Percentiles rank a stretch among this genome's conserved stretches.
Conservation (phyloP, 2,329 filamentous ascomycete species). For the Eurotiales sp. region DNA sequence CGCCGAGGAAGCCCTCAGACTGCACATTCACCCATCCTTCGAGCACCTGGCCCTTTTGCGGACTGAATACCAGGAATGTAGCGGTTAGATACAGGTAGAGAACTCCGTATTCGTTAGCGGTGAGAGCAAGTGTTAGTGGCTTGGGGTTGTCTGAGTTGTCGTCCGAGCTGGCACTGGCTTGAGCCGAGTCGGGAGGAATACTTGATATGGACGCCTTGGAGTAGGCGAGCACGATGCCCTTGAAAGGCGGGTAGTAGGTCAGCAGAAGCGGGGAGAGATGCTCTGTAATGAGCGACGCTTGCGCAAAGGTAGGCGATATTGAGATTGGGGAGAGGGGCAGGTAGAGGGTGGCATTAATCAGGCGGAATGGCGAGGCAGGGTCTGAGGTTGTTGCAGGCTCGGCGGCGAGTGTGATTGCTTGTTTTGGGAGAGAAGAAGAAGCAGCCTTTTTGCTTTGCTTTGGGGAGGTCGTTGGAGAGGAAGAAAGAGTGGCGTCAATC, state of each 20-base stretch:
- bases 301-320: conserved; percentile 49
- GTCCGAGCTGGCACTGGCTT: conserved; percentile 24
- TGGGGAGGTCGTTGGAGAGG: neutral
- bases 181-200: conserved; percentile 31
- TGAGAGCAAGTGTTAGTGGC: conserved; percentile 39
- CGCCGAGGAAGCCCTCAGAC: conserved; percentile 81
- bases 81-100: conserved; percentile 85
- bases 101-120: conserved; percentile 76
- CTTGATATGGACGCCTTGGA: conserved; percentile 42
- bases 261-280: conserved; percentile 61
- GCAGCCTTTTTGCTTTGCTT: neutral
- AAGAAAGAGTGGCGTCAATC: neutral
- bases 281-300: conserved; percentile 57
- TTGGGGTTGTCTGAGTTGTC: conserved; percentile 25
- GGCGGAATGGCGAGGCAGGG: conserved; percentile 66
- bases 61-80: conserved; percentile 79
- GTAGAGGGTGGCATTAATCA: conserved; percentile 73
- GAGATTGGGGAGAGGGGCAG: conserved; percentile 57
- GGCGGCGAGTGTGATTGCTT: conserved; percentile 19
- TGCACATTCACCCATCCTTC: conserved; percentile 82
- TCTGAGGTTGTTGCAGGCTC: conserved; percentile 21
- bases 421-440: no score
- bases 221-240: conserved; percentile 56
- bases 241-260: conserved; percentile 58
- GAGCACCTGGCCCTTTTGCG: conserved; percentile 67